Evolutionary conservation across 306 rosid genomes (phyloP), one percentile per base, ranked within the genome.

Genomic region (Carpinus fangiana): DNA sequence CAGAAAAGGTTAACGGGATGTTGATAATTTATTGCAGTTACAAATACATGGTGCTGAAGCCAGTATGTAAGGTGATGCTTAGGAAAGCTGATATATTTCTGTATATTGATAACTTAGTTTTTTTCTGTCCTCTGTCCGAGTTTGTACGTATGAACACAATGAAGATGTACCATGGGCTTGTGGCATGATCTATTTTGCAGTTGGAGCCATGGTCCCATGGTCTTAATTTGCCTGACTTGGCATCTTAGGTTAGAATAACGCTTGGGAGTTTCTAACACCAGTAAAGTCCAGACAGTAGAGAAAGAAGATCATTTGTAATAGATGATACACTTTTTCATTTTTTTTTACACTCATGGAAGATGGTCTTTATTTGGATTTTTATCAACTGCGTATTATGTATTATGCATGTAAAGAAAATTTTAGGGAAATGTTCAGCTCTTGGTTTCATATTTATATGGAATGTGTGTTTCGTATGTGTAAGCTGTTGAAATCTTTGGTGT

Each of bases 151-250:
- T 36, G 76, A 72, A 79, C 20, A 60, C 74, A 41, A 75, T 70
- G 83, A 79, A 74, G 72, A 74, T 65, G 80, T 59, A 75, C 75
- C 9, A 50, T 52, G 82, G 66, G 77, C 28, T 77, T 81, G 65
- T 80, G 90, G 84, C 88, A 74, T 73, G 79, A 74, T 81, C 23
- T 83, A 83, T 83, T 82, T 84, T 82, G 81, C 75, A 62, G 34
- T 59, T 79, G 79, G 79, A 76, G 57, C 87, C 70, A 62, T 78
- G 79, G 41, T 70, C 72, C 36, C 75, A 50, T 83, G 84, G 70
- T 79, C 82, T 60, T 80, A 77, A 79, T 76, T 79, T 82, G 83
- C 87, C 94, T 88, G 89, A 88, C 89, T 84, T 79, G 83, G 79
- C 79, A 74, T 80, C n/a, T n/a, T n/a, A n/a, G n/a, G n/a, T n/a